Evolutionary conservation across 495 filamentous ascomycete species (phyloP).

Genomic region (Staphylotrichum longicolle): DNA sequence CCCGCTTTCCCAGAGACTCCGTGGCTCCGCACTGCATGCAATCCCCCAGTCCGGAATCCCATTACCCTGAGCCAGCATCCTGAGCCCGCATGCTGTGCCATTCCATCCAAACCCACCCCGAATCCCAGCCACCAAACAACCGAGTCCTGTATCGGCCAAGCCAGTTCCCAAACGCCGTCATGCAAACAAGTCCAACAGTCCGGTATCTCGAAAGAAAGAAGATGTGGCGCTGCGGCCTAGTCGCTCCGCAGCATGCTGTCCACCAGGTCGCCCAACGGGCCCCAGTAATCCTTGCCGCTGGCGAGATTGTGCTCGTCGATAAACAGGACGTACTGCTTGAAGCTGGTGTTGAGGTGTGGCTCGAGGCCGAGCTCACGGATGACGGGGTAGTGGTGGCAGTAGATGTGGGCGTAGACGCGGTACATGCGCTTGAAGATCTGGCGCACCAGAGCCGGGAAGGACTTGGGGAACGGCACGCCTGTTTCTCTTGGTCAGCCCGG

Average conservation of each 20-base stretch:
- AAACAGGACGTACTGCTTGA: conserved; percentile 98
- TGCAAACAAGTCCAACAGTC: conserved; percentile 18
- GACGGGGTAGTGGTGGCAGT: conserved; percentile 99
- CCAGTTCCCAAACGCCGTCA: conserved; percentile 20
- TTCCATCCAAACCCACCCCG: conserved; percentile 10
- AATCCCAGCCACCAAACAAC: conserved; percentile 14
- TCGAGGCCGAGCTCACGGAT: conserved; percentile 92
- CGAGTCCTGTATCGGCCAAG: conserved; percentile 20
- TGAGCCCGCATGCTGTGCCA: conserved; percentile 22
- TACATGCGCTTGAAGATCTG: conserved; percentile 99
- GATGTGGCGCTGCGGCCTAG: conserved; percentile 36
- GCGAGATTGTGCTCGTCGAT: conserved; percentile 88
- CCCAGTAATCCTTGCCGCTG: conserved; percentile 95
- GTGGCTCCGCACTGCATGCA: conserved; percentile 18
- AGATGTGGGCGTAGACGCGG: conserved; percentile 97
- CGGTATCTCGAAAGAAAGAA: conserved; percentile 17
- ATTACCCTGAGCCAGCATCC: background rate
- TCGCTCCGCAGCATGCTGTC: conserved; percentile 96
- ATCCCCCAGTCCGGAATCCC: conserved; percentile 9
- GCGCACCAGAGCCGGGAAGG: conserved; percentile 78
- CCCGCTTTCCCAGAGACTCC: conserved; percentile 19
- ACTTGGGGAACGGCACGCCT: conserved; percentile 95
- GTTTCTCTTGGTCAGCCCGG: background rate
- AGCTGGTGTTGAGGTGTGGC: conserved; percentile 96
- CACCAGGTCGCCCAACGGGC: conserved; percentile 92